Percentiles rank a stretch among this genome's conserved stretches.
phyloP scores from a whole-genome alignment of 2,329 filamentous ascomycete genomes.

The Epichloe festucae region DNA sequence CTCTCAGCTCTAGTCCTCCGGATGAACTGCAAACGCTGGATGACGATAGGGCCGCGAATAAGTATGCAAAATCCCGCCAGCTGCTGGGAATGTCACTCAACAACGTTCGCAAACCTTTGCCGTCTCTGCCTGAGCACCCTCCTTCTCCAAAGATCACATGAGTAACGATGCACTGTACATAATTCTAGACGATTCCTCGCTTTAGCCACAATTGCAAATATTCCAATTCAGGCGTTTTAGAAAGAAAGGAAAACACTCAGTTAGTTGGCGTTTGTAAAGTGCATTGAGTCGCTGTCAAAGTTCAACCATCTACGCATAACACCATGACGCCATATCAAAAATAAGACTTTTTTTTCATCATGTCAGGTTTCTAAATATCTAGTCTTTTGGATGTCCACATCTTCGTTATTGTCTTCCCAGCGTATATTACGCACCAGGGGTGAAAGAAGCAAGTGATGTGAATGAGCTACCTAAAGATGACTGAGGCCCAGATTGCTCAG shows the following conservation, averaged over 20 bases:
- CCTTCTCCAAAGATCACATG: slow-evolving; percentile 24
- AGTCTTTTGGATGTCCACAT: neutral
- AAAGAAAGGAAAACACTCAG: neutral
- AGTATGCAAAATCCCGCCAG: slow-evolving; percentile 1
- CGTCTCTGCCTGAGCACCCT: slow-evolving; percentile 12
- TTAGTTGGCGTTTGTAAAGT: neutral
- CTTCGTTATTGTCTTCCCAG: neutral
- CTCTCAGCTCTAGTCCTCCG: slow-evolving; percentile 11
- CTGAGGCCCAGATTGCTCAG: neutral
- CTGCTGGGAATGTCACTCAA: slow-evolving; percentile 5
- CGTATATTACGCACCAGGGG: neutral
- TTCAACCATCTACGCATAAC: neutral
- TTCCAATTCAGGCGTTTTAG: neutral
- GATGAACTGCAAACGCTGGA: slow-evolving; percentile 8
- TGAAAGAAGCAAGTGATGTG: neutral
- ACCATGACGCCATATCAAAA: neutral
- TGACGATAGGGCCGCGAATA: neutral
- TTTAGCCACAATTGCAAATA: slow-evolving; percentile 6
- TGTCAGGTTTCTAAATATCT: neutral
- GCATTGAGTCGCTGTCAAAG: neutral
- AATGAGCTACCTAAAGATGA: neutral
- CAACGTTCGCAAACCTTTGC: slow-evolving; percentile 28
- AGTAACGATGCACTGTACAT: neutral
- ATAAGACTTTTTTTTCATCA: neutral
- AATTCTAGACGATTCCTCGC: neutral